Base-by-base conservation (phyloP, 2,329 filamentous ascomycete species). In the Nigrospora oryzae region DNA sequence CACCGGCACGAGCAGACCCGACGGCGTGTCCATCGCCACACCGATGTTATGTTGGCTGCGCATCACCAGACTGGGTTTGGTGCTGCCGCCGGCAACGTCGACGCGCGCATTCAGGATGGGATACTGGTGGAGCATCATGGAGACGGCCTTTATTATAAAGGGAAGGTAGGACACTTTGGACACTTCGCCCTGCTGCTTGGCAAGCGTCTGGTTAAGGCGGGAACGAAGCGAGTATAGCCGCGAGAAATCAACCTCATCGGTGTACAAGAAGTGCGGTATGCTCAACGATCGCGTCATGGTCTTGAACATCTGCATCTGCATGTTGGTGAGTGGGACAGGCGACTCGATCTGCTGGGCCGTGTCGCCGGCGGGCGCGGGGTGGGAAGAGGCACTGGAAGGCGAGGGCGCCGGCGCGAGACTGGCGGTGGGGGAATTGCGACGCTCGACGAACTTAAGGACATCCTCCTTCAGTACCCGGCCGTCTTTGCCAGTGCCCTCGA, bases 261-360 rank as follows among this genome's bases (percentile, higher is more conserved):
- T 85, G 68, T 95, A 98, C 49, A 97, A 79, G 67, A 98, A 96
- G 66, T 97, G 93, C 0, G 93, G 93, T 56, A 96, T 97, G 42
- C 68, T 79, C 51, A 98, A 76, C 3, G 91, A 96, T 47, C 82
- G 82, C 13, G 91, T 96, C 93, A 98, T 98, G 48, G 83, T 78
- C 70, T 94, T 96, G 81, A 95, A 97, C 93, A 98, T 98, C 60
- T 89, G 85, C 34, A 79, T 75, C 67, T 97, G 91, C 13, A 87
- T 85, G 34, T 83, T 83, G 12, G 87, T 87, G 49, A 98, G 71
- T 46, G 78, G 70, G 31, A 84, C 73, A 2, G 73, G 65, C 10
- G 81, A 85, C 64, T 97, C 93, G 44, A 69, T 69, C 62, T 86
- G 84, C 38, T 69, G 67, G 2, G 73, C 68, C 13, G 63, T 53